Evolutionary conservation across 2,329 filamentous ascomycete genomes (phyloP), one percentile per base, ranked within the genome.

Genomic region (Penicillium sp.): DNA sequence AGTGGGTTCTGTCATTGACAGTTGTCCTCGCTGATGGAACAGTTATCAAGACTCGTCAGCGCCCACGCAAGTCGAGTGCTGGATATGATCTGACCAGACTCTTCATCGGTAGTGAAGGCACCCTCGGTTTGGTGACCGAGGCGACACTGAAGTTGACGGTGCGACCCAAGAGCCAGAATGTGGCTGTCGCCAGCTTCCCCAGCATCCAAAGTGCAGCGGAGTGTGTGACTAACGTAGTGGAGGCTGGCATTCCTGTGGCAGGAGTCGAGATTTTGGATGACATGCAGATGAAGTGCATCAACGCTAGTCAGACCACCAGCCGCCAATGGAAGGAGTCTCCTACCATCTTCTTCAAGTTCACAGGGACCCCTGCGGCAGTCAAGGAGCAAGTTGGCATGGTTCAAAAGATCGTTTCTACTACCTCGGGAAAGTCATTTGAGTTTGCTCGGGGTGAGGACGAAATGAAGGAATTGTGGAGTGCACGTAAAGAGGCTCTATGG

Each of bases 181-280:
- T 95, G 3, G 90, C 89, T 3, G 85, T 94, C 11, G 80, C 78
- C 49, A 80, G 76, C 33, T 86, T 86, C 60, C 71, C 71, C 3
- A 71, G 61, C 11, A 66, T 94, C 48, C 80, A 84, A 31, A 72
- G 79, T 49, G 88, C 88, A 1, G 87, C 87, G 11, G 77, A 83
- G 58, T 94, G 87, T 62, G 89, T 93, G 2, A 81, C 83, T 51
- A 77, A 77, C 39, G 87, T 95, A 8, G 89, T 96, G 4, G 80
- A 80, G 30, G 78, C 84, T 37, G 89, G 88, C 17, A 79, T 95
- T 8, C 87, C 86, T 19, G 83, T 96, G 28, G 89, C 90, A 1
- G 90, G 90, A n/a, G 81, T 96, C 29, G 90, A 96, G 69, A 85
- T 96, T 42, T 74, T 96, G 18, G 90, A 96, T 68, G 89, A 94